phyloP scores from a whole-genome alignment of 83 land plant genomes.

The Picea abies region DNA sequence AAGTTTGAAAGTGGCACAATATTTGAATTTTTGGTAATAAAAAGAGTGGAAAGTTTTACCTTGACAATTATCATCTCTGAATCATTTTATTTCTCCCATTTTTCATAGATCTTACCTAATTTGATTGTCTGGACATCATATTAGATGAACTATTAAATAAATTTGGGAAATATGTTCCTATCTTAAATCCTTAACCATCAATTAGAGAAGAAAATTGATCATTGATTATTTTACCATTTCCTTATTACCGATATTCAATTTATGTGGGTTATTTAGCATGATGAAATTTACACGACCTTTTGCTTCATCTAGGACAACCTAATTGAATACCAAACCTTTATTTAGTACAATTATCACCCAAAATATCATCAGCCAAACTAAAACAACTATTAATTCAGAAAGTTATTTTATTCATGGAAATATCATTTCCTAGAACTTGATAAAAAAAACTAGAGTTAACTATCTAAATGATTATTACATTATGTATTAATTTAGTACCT shows the following conservation, averaged over 20 bases:
- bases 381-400: too few relatives aligned
- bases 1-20: neutral
- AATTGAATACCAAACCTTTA: neutral
- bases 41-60: too few relatives aligned
- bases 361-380: too few relatives aligned
- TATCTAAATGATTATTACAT: too few relatives aligned
- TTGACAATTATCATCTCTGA: conserved; percentile 38
- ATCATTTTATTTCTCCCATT: conserved; percentile 77
- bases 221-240: conserved; percentile 40
- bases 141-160: neutral
- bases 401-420: too few relatives aligned
- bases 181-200: neutral
- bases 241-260: conserved; percentile 3
- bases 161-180: too few relatives aligned
- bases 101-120: conserved; percentile 54
- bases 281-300: conserved; percentile 42
- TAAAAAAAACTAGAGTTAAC: too few relatives aligned
- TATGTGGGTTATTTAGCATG: conserved; percentile 11
- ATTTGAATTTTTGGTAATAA: too few relatives aligned
- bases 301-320: conserved; percentile 63
- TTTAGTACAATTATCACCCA: too few relatives aligned
- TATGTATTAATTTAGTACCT: too few relatives aligned
- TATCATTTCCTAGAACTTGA: too few relatives aligned
- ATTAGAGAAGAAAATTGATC: too few relatives aligned
- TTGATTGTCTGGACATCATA: conserved; percentile 41